Conservation (phyloP, 805 yeast species). For the Wickerhamiella brachini region DNA sequence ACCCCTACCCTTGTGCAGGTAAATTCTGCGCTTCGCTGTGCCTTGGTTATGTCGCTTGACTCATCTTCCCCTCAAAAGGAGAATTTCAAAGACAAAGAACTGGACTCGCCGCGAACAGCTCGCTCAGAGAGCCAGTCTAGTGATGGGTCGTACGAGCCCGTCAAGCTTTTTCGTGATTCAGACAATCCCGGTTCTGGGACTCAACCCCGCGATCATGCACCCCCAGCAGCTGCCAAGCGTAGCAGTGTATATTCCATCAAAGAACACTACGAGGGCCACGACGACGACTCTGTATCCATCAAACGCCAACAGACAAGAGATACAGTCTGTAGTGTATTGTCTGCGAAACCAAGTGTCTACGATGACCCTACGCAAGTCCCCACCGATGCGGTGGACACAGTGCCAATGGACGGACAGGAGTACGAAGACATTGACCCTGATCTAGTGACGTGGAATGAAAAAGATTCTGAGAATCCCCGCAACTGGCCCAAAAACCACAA, state of each 20-base stretch:
- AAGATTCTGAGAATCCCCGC: conserved; percentile 50
- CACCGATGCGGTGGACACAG: conserved; percentile 18
- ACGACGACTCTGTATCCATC: conserved; percentile 27
- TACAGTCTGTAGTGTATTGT: conserved; percentile 26
- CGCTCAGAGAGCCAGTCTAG: background rate
- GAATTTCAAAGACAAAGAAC: background rate
- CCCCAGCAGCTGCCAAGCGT: background rate
- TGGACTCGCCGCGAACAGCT: background rate
- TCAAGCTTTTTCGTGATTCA: background rate
- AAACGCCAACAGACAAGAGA: conserved; percentile 32
- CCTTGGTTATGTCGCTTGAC: background rate
- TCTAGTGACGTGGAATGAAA: conserved; percentile 50
- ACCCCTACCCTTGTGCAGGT: background rate
- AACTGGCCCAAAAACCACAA: conserved; percentile 40
- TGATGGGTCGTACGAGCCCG: background rate
- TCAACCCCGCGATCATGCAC: background rate
- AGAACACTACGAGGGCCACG: conserved; percentile 31
- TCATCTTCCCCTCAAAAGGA: background rate
- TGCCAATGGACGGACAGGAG: conserved; percentile 36
- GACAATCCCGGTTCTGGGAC: background rate
- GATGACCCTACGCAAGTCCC: conserved; percentile 13
- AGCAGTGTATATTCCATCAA: conserved; percentile 12
- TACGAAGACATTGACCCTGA: conserved; percentile 47
- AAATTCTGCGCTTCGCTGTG: background rate
- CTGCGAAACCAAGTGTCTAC: conserved; percentile 8